Evolutionary conservation across 179 eudicot species (phyloP).

Genomic region (Beta lomatogona): DNA sequence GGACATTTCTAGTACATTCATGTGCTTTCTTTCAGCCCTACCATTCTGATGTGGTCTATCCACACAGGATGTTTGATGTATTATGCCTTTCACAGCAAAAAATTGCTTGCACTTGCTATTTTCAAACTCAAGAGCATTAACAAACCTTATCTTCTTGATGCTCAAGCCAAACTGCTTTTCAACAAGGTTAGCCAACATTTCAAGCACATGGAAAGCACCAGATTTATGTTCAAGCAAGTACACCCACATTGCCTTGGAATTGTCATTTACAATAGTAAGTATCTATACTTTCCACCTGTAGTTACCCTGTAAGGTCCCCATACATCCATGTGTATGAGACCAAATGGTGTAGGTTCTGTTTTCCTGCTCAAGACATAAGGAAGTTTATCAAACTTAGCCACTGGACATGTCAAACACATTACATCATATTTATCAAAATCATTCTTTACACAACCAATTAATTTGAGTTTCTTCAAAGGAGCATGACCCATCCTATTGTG

Average conservation of each 20-base stretch:
- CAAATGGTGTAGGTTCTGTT: background rate
- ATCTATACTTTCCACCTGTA: background rate
- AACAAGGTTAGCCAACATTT: background rate
- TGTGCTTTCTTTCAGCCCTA: too few relatives aligned
- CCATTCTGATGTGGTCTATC: too few relatives aligned
- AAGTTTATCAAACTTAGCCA: background rate
- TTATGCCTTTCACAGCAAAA: too few relatives aligned
- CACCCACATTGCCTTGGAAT: background rate
- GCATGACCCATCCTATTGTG: background rate
- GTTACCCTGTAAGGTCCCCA: background rate
- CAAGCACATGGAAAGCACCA: background rate
- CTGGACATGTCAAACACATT: background rate
- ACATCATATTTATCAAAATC: background rate
- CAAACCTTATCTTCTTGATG: background rate
- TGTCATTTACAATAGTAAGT: conserved; percentile 6
- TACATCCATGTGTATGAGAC: background rate
- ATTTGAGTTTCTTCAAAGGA: background rate
- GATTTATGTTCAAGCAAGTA: background rate
- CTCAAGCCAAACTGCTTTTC: background rate
- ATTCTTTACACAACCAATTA: background rate
- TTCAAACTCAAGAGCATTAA: too few relatives aligned
- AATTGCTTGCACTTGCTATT: too few relatives aligned
- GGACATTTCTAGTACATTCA: too few relatives aligned
- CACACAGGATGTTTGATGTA: too few relatives aligned
- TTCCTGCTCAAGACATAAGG: background rate